Evolutionary conservation across 2,329 filamentous ascomycete species (phyloP), one percentile per base, ranked within the genome.

Genomic region (Verticillium zaregamsianum): DNA sequence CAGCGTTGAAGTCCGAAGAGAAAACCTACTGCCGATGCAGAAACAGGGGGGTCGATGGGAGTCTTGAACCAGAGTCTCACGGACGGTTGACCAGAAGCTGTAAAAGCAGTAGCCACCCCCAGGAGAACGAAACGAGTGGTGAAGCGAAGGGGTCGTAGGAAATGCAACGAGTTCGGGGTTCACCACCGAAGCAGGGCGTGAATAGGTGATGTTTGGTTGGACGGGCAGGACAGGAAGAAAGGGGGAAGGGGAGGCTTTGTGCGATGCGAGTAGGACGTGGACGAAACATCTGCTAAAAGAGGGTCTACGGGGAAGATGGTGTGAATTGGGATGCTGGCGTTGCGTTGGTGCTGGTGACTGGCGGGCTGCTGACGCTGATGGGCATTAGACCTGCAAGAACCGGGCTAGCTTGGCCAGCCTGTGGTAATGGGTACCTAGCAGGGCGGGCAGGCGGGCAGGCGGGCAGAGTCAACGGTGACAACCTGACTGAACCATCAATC

Each of bases 91-190:
- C n/a, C 45, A 49, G 45, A 11, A 57, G 32, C 12, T 33, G 31
- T 23, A n/a, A 33, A 57, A 23, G 31, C 3, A 5, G 32, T 32
- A 35, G 55, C 55, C 25, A n/a, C 14, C 32, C 55, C 55, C 55
- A 8, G 55, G 31, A 23, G 14, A 28, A 28, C 28, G 28, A 57
- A 61, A 57, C 58, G 61, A 63, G 37, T 63, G 57, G 59, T 62
- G 58, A 63, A 52, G 49, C 57, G 58, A 59, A 65, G 56, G 56
- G 40, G 23, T 58, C 15, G 28, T 14, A 28, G 49, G 56, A 58
- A 60, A 54, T 33, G 20, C 55, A 35, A 57, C 31, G 32, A 35
- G 32, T 57, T n/a, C 31, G 28, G 55, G 33, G 32, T 14, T 57
- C 32, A 35, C 15, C 31, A 57, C n/a, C 31, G 2, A 15, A 11